Percentiles rank a stretch among this genome's conserved stretches.
phyloP scores from a whole-genome alignment of 2,329 filamentous ascomycete genomes.

The Penicillium sp. region DNA sequence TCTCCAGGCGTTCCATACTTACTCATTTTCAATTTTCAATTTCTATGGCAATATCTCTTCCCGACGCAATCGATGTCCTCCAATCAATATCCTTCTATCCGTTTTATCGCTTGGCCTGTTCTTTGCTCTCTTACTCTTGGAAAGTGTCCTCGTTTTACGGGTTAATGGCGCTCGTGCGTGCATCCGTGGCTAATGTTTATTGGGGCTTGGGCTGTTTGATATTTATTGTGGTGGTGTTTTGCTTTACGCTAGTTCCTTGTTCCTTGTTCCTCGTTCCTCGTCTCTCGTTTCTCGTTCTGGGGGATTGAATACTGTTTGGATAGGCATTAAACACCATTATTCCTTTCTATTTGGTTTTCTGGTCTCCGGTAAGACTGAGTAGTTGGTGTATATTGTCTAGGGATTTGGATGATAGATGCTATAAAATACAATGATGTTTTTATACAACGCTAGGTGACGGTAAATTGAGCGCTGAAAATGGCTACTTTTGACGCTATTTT shows the following conservation, averaged over 20 bases:
- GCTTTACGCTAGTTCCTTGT: not conserved
- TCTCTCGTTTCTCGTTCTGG: not conserved
- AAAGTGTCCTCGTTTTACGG: not conserved
- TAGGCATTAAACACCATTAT: not conserved
- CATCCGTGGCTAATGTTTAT: conserved; percentile 2
- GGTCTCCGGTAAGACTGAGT: not conserved
- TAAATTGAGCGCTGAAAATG: conserved; percentile 11
- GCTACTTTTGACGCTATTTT: conserved; percentile 6
- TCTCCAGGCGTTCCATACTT: conserved; percentile 3
- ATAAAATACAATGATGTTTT: not conserved
- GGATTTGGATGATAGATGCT: not conserved
- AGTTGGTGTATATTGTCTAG: not conserved
- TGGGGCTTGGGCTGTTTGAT: not conserved
- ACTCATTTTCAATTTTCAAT: not conserved
- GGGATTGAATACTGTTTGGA: not conserved
- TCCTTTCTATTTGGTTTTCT: not conserved
- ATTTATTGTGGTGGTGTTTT: not conserved
- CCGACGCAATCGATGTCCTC: not conserved
- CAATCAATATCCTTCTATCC: not conserved
- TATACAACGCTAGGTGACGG: conserved; percentile 6
- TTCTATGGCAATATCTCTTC: not conserved
- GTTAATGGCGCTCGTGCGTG: not conserved
- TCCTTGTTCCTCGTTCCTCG: not conserved
- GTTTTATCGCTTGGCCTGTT: not conserved
- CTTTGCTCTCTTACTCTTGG: not conserved